Base-by-base conservation (phyloP, 169 alveolate genomes). In the Eimeria falciformis region DNA sequence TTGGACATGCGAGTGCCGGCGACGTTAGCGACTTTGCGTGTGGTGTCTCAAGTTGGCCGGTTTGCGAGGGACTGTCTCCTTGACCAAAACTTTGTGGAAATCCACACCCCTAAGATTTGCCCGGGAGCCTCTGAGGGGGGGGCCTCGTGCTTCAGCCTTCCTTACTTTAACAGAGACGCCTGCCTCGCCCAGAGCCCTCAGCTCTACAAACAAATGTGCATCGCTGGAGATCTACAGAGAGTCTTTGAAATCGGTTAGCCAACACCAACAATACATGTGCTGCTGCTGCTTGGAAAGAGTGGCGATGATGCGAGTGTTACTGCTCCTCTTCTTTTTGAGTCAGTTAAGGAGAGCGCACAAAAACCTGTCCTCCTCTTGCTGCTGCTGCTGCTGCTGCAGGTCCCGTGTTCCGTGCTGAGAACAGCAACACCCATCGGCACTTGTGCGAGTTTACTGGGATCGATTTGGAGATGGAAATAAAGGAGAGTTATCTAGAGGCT, bases 71-170 rank as follows among this genome's bases (percentile, higher is more conserved):
- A 91, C 45, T 92, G 75, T 43, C 84, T 93, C 78, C 82, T 79
- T 69, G 46, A 87, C 58, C 40, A 37, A 21, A 9, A 97, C 56
- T 99, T 99, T 94, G 95, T 97, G 65, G 99, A 99, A 96, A 99
- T 99, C 45, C 99, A 99, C 95, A 97, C 99, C 4, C 99, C 99
- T 0, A 99, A 99, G 96, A 95, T 99, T 62, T 95, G 99, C 46
- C 99, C 99, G 33, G 99, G 99, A 12, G 98, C 99, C 53, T 97
- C 99, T 43, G 99, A 99, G 96, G 99, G 99, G 53, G 99, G 99
- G 27, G 98, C 99, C 65, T 95, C 96, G 71, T 99, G 98, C 46
- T 99, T 99, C 95, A 97, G 97, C 91, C 94, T 98, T 46, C 95
- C 98, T 91, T 99, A 99, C 94, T 99, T 99, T 95, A 97, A 97